Evolutionary conservation across 2,329 filamentous ascomycete genomes (phyloP), one percentile per base, ranked within the genome.

Genomic region (Calonectria henricotiae): DNA sequence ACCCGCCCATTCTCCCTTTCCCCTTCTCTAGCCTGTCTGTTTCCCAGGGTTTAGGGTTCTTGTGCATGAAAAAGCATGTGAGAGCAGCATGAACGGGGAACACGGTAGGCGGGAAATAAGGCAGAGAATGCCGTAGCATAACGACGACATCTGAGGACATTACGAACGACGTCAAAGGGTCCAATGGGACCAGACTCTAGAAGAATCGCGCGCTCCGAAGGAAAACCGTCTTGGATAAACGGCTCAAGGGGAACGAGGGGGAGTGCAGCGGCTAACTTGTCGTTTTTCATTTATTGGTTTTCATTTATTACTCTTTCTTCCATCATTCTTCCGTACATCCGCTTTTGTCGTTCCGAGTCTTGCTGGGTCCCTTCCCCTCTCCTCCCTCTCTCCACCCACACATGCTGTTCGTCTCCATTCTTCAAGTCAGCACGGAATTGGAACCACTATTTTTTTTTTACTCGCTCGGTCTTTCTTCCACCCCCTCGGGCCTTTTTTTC

Each of bases 391-490:
- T 64, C 32, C 32, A 23, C 51, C 13, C 35, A 55, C 54, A 67
- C 35, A 39, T 49, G 51, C 63, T 13, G 35, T 37, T 37, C 35
- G 35, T 35, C 25, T 46, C 58, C 46, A 39, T 46, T 49, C 54
- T 55, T 51, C 32, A 37, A 35, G 51, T 39, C 54, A 25, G n/a
- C 51, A 39, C 51, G 43, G 67, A 69, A 35, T 60, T 68, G 30
- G 44, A 35, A 65, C 41, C 43, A 46, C 43, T 46, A 20, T 20
- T 46, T 17, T 20, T 27, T 62, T 25, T 17, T 25, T 65, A n/a
- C 47, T 65, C 25, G 67, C 67, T 65, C 67, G 67, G 67, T 49
- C 67, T 54, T 65, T 64, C 43, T 54, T 55, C n/a, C n/a, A 39
- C 9, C 43, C 11, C 44, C 67, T 43, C 49, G 43, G 64, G 64